Conservation (phyloP, 2,329 filamentous ascomycete genomes). For the Alternaria consortialis region DNA sequence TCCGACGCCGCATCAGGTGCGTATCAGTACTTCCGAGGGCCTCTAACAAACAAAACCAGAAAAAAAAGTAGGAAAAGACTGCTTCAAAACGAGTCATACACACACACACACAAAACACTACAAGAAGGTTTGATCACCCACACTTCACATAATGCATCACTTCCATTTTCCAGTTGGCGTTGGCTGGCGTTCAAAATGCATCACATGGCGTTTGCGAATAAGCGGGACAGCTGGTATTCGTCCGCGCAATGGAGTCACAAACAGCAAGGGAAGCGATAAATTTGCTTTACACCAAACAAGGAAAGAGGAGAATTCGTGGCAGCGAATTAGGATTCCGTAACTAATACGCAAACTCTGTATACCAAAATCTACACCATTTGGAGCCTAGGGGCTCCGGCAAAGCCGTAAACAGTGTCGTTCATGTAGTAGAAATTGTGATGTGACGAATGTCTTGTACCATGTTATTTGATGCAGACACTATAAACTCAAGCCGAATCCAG, state of each 20-base stretch:
- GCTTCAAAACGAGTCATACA: conserved; percentile 5
- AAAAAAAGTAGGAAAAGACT: conserved; percentile 40
- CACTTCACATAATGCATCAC: conserved; percentile 11
- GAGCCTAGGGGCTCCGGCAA: conserved; percentile 16
- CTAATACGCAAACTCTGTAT: conserved; percentile 29
- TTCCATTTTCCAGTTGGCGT: conserved; percentile 12
- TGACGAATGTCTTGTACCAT: not conserved
- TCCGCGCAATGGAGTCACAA: conserved; percentile 9
- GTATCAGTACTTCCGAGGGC: conserved; percentile 23
- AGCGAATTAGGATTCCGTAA: conserved; percentile 21
- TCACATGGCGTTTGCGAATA: conserved; percentile 13
- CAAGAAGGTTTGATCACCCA: conserved; percentile 24
- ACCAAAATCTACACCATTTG: conserved; percentile 35
- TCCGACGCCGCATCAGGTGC: conserved; percentile 22
- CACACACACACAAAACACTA: conserved; percentile 16
- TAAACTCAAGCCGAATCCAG: not conserved
- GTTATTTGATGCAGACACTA: not conserved
- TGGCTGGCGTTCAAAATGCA: conserved; percentile 20
- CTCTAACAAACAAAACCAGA: conserved; percentile 36
- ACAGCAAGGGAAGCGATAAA: not conserved
- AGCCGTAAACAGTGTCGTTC: not conserved
- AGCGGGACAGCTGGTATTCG: conserved; percentile 8
- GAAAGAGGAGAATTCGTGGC: conserved; percentile 2
- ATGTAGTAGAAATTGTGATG: not conserved
- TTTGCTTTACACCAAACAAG: conserved; percentile 6